phyloP scores from a whole-genome alignment of 176 grass and related monocot species.

The Areca catechu region DNA sequence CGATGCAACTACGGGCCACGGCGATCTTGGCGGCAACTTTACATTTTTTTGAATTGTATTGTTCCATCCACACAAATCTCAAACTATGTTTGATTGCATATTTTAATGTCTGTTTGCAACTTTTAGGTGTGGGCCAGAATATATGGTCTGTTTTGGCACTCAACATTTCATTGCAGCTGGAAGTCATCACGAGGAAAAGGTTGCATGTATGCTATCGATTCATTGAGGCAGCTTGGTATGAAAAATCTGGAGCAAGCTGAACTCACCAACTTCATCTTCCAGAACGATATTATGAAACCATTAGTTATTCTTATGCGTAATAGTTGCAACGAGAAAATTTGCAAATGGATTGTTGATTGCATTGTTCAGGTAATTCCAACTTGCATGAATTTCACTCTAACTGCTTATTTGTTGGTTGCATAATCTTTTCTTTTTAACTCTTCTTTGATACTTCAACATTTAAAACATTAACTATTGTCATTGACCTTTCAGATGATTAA shows the following conservation, averaged over 20 bases:
- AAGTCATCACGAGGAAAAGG: constrained; percentile 86
- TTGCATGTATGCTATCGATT: constrained; percentile 99
- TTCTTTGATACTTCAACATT: not conserved
- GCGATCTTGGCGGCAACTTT: no score
- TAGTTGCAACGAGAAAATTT: constrained; percentile 77
- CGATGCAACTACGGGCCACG: no score
- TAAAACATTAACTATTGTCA: constrained; percentile 2
- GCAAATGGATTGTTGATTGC: constrained; percentile 94
- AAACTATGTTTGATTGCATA: no score
- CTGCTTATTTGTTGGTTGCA: not conserved
- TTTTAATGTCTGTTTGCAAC: no score
- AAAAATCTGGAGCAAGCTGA: constrained; percentile 98
- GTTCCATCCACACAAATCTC: no score
- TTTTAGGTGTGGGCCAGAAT: constrained; percentile 95
- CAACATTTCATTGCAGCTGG: constrained; percentile 98
- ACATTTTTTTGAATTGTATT: no score
- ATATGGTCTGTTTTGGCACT: constrained; percentile 90
- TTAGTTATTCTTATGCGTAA: constrained; percentile 99
- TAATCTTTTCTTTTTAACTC: not conserved
- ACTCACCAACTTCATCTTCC: constrained; percentile 97
- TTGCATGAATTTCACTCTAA: constrained; percentile 18
- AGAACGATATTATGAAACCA: constrained; percentile 97
- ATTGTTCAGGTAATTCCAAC: constrained; percentile 68
- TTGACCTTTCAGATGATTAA: constrained; percentile 73
- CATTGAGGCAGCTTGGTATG: constrained; percentile 96